Conservation (phyloP, 345 rosid genomes). For the Dimocarpus longan region DNA sequence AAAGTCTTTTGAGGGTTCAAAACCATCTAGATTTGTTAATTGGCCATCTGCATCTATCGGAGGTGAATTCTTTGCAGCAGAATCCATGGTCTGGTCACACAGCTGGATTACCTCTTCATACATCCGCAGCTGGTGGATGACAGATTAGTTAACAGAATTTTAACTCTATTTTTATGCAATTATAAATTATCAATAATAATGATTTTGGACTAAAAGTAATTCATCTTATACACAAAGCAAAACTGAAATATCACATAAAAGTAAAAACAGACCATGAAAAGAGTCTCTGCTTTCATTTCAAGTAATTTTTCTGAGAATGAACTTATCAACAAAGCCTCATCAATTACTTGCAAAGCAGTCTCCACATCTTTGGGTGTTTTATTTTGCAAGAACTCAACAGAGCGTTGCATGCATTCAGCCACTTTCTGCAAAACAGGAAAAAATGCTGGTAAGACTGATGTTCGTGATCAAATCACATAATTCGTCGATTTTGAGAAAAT, state of each 20-base stretch:
- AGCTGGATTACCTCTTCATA: slow-evolving; percentile 85
- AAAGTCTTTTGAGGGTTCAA: slow-evolving; percentile 42
- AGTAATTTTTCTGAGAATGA: slow-evolving; percentile 71
- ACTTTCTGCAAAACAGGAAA: slow-evolving; percentile 68
- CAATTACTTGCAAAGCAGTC: slow-evolving; percentile 64
- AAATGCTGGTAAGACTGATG: slow-evolving; percentile 24
- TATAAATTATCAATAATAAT: slow-evolving; percentile 1
- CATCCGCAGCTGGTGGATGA: slow-evolving; percentile 65
- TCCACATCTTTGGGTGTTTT: slow-evolving; percentile 50
- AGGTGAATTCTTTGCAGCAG: slow-evolving; percentile 68
- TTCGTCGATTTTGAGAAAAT: background rate
- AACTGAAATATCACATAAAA: background rate
- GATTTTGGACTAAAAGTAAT: background rate
- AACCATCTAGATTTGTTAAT: slow-evolving; percentile 38
- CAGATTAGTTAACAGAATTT: slow-evolving; percentile 30
- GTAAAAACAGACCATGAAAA: slow-evolving; percentile 61
- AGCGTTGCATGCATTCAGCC: slow-evolving; percentile 59
- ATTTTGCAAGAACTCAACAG: slow-evolving; percentile 52
- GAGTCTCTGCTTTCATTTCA: slow-evolving; percentile 82
- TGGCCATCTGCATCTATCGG: slow-evolving; percentile 26
- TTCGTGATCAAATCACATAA: background rate
- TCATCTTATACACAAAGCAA: background rate
- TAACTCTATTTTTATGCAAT: background rate
- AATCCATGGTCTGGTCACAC: slow-evolving; percentile 75
- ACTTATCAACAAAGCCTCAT: slow-evolving; percentile 70